These are phyloP conservation scores for Acacia crassicarpa DNA, from an alignment of 306 rosid genomes.

Conservation along the genomic window DNA sequence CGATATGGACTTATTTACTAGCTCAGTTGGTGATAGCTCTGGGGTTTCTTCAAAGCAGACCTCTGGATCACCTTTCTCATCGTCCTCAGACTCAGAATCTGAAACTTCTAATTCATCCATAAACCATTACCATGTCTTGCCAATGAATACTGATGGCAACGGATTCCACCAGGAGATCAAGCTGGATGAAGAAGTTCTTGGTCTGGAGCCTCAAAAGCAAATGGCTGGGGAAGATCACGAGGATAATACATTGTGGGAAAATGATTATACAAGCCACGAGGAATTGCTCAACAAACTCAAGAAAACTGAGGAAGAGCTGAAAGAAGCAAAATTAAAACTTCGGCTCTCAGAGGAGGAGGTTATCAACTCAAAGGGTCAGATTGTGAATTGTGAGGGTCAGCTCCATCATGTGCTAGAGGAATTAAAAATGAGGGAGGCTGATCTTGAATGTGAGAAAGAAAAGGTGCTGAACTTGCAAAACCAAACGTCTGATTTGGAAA, in stretches of 20 bases:
- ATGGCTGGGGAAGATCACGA: slow-evolving; percentile 7
- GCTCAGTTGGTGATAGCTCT: neutral
- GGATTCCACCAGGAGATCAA: slow-evolving; percentile 37
- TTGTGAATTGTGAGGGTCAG: slow-evolving; percentile 39
- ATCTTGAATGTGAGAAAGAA: slow-evolving; percentile 45
- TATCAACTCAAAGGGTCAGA: slow-evolving; percentile 31
- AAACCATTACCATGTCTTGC: slow-evolving; percentile 32
- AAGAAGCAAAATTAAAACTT: slow-evolving; percentile 41
- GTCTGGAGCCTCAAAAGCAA: slow-evolving; percentile 38
- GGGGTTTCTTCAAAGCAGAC: slow-evolving; percentile 23
- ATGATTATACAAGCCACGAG: slow-evolving; percentile 34
- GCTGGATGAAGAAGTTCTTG: slow-evolving; percentile 41
- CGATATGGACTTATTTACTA: neutral
- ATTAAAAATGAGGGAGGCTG: slow-evolving; percentile 43
- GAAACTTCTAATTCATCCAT: slow-evolving; percentile 37
- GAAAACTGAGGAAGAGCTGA: slow-evolving; percentile 44
- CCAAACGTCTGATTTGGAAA: slow-evolving; percentile 43
- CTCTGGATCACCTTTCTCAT: slow-evolving; percentile 46
- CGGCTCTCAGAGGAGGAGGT: slow-evolving; percentile 45
- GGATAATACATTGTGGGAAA: neutral
- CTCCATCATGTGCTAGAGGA: slow-evolving; percentile 29
- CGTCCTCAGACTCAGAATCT: slow-evolving; percentile 56
- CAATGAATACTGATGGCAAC: slow-evolving; percentile 33
- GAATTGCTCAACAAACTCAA: slow-evolving; percentile 36
- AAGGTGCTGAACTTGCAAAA: slow-evolving; percentile 47